A percentile compares a stretch with the other conserved stretches of the same genome.
phyloP scores from a whole-genome alignment of 2,329 filamentous ascomycete species.

The Dactylellina cionopaga region DNA sequence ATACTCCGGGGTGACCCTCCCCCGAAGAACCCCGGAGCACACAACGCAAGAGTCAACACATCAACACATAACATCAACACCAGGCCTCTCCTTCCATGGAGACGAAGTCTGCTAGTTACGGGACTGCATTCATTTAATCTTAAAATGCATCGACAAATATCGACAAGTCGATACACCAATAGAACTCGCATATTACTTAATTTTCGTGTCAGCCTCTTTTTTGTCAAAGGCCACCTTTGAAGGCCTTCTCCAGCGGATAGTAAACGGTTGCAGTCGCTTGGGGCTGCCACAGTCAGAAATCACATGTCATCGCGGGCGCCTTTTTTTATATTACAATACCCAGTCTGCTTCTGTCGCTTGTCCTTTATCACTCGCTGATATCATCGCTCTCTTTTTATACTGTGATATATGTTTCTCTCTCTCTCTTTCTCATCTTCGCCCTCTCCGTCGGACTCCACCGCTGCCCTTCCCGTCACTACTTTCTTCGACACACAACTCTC shows the following conservation, averaged over 20 bases:
- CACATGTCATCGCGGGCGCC: slow-evolving; percentile 37
- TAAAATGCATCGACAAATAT: too few relatives aligned
- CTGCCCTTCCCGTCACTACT: background rate
- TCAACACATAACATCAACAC: too few relatives aligned
- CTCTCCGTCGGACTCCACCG: background rate
- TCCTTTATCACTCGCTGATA: background rate
- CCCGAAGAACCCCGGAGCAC: background rate
- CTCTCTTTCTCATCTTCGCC: background rate
- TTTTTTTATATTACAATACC: slow-evolving; percentile 2
- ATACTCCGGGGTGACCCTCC: background rate
- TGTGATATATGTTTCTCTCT: background rate
- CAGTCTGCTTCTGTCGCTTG: background rate
- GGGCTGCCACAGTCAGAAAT: slow-evolving; percentile 4
- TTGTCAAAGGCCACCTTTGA: background rate
- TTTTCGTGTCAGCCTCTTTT: slow-evolving; percentile 1
- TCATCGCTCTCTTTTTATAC: background rate
- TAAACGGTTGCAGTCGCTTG: background rate
- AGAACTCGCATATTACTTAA: too few relatives aligned
- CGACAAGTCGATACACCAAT: too few relatives aligned
- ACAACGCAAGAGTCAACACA: slow-evolving; percentile 24
- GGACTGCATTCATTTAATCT: too few relatives aligned
- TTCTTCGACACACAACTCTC: background rate
- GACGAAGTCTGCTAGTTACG: too few relatives aligned
- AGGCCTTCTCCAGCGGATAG: slow-evolving; percentile 10
- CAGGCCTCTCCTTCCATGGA: too few relatives aligned